These are phyloP conservation scores for Glycine soja DNA, from an alignment of 306 rosid species.

Conservation along the genomic window DNA sequence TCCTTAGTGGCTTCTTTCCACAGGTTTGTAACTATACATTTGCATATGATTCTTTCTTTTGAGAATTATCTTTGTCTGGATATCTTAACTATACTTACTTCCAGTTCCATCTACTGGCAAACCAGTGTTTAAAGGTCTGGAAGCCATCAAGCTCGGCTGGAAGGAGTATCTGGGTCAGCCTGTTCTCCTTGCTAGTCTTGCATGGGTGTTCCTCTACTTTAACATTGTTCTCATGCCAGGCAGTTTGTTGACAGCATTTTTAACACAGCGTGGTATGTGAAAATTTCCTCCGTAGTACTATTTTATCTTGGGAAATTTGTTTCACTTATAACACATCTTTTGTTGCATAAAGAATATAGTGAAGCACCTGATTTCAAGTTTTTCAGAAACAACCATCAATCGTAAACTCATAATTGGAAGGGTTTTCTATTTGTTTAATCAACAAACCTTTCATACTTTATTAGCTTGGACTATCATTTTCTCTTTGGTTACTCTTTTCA, in stretches of 20 bases:
- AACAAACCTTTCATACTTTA: constrained; percentile 2
- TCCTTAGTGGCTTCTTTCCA: constrained; percentile 41
- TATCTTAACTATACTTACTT: constrained; percentile 39
- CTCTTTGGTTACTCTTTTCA: constrained; percentile 12
- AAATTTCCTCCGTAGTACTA: constrained; percentile 26
- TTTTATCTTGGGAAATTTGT: constrained; percentile 17
- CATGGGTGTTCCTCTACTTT: constrained; percentile 87
- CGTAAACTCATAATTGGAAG: background rate
- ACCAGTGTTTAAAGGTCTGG: constrained; percentile 77
- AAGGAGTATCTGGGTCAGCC: constrained; percentile 91
- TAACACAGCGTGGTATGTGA: constrained; percentile 82
- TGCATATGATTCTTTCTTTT: constrained; percentile 31
- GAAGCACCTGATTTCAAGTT: constrained; percentile 18
- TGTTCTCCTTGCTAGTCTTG: constrained; percentile 94
- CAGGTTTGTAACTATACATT: no score
- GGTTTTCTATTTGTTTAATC: background rate
- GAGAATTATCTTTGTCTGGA: background rate
- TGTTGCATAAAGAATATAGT: constrained; percentile 14
- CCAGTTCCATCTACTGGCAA: constrained; percentile 38
- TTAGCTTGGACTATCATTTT: constrained; percentile 13
- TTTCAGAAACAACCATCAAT: background rate
- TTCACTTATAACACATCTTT: background rate
- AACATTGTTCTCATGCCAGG: constrained; percentile 91
- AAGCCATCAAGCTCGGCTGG: constrained; percentile 93
- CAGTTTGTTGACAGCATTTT: constrained; percentile 96